phyloP scores from a whole-genome alignment of 306 rosid genomes.

The Quercus variabilis region DNA sequence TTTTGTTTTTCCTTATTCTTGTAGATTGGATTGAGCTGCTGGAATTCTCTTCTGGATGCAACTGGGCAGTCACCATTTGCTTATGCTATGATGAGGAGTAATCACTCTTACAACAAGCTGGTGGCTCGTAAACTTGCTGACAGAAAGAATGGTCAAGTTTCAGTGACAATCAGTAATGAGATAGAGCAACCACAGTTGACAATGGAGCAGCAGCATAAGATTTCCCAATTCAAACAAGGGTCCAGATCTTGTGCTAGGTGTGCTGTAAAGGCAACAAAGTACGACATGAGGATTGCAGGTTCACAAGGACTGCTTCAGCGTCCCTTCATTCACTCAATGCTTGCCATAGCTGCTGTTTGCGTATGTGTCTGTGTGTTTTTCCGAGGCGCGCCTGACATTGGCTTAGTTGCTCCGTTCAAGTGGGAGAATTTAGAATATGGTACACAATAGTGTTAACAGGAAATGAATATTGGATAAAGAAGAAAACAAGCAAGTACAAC shows the following conservation, averaged over 20 bases:
- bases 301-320: constrained; percentile 65
- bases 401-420: constrained; percentile 71
- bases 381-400: constrained; percentile 68
- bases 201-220: constrained; percentile 32
- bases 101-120: constrained; percentile 58
- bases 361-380: constrained; percentile 87
- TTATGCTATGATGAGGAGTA: constrained; percentile 74
- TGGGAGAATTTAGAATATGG: constrained; percentile 81
- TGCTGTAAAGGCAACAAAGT: constrained; percentile 42
- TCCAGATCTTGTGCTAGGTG: constrained; percentile 66
- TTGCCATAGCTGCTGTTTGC: constrained; percentile 88
- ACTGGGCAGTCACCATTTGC: constrained; percentile 68
- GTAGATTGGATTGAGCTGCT: constrained; percentile 77
- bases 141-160: constrained; percentile 55
- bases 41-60: constrained; percentile 72
- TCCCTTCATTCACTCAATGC: constrained; percentile 74
- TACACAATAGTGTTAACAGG: constrained; percentile 42
- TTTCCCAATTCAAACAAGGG: constrained; percentile 25
- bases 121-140: constrained; percentile 63
- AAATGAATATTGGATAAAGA: constrained; percentile 13
- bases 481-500: constrained; percentile 6
- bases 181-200: constrained; percentile 29
- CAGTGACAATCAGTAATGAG: constrained; percentile 54
- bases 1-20: constrained; percentile 5
- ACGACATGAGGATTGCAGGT: constrained; percentile 48